phyloP scores from a whole-genome alignment of 768 basidiomycete genomes.

The Russula sp. region DNA sequence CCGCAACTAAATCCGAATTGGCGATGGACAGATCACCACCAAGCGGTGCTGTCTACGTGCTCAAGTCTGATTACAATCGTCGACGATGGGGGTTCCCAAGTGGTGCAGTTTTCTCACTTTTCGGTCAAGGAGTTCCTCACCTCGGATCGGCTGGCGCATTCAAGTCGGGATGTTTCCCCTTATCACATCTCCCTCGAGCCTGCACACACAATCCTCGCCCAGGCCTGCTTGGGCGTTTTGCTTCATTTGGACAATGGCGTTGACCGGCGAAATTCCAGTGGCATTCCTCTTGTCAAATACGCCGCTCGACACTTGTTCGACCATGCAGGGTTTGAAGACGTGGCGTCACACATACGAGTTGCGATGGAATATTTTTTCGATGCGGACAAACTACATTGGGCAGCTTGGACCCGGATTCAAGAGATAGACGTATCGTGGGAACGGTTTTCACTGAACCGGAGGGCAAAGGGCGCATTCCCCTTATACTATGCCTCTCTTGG shows the following conservation, averaged over 20 bases:
- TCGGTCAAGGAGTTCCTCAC: slow-evolving; percentile 18
- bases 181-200: slow-evolving; percentile 11
- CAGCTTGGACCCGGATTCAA: slow-evolving; percentile 5
- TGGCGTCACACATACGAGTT: not conserved
- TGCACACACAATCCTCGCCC: slow-evolving; percentile 9
- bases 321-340: slow-evolving; percentile 2
- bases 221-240: slow-evolving; percentile 7
- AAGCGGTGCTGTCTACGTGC: slow-evolving; percentile 6
- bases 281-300: slow-evolving; percentile 6
- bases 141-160: not conserved
- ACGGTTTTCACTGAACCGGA: not conserved
- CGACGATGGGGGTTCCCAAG: not conserved
- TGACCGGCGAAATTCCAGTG: not conserved
- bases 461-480: not conserved
- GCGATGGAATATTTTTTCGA: slow-evolving; percentile 2
- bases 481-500: slow-evolving; percentile 12
- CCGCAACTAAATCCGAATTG: slow-evolving; percentile 2
- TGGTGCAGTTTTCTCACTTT: slow-evolving; percentile 20
- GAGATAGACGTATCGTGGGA: not conserved
- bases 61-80: slow-evolving; percentile 10
- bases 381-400: slow-evolving; percentile 7
- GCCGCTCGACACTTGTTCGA: not conserved
- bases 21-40: slow-evolving; percentile 3
- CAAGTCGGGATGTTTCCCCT: not conserved
- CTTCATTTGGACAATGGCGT: slow-evolving; percentile 1